Base-by-base conservation (phyloP, 2,329 filamentous ascomycete species). In the Ambrosiella xylebori region DNA sequence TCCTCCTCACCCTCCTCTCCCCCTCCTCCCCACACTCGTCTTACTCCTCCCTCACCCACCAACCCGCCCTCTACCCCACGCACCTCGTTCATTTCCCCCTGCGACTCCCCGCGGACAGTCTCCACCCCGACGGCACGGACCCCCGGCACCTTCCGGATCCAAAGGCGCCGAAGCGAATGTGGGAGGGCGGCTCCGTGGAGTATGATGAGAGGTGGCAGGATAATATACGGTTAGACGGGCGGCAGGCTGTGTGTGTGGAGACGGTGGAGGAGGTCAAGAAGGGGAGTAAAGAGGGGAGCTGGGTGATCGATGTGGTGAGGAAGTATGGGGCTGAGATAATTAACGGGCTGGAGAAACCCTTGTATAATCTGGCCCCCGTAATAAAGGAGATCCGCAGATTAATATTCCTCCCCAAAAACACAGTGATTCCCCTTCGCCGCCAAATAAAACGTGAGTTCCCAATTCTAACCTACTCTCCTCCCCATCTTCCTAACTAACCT, bases 51-150 rank as follows among this genome's bases (percentile, higher is more conserved):
- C 57, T 62, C 11, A 62, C 65, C 2, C 44, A 19, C n/a, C 8
- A 13, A 2, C 19, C 47, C 12, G 17, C 27, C 47, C n/a, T 19
- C 9, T 35, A 51, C 47, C 8, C 17, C 15, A 41, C 57, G 12
- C 59, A 59, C 52, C 76, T 95, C 40, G 81, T 91, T 63, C 94
- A 94, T 73, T 96, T 95, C 71, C 88, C 89, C 60, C 78, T 85
- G 9, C 78, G 81, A 62, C 73, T 84, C 15, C 74, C 78, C 0
- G 72, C 79, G 12, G 78, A 76, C 7, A 64, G 74, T 39, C 78
- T 97, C 49, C 76, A 88, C 15, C 74, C 81, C 1, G 93, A 98
- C 71, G 91, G 93, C 59, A 94, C 90, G 0, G 91, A 97, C 67
- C 74, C 79, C 3, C 74, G 84, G 57, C 88, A 95, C 66, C 82